phyloP scores from a whole-genome alignment of 2,329 filamentous ascomycete species.

The Rhinocladiella mackenziei region DNA sequence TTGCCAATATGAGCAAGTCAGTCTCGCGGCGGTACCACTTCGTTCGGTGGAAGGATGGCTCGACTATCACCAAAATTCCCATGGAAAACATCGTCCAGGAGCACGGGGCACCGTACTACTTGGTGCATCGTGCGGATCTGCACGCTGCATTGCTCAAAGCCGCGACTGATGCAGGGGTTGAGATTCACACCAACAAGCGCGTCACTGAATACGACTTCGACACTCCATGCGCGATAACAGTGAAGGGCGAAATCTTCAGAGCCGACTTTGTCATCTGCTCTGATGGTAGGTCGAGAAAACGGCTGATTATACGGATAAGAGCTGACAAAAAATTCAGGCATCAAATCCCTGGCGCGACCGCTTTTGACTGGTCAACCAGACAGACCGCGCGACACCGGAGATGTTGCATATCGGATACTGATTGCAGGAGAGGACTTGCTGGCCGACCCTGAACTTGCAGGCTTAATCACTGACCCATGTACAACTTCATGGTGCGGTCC shows the following conservation, averaged over 20 bases:
- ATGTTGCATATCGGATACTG: conserved; percentile 54
- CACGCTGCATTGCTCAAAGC: conserved; percentile 30
- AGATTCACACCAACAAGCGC: not conserved
- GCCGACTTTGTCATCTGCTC: conserved; percentile 60
- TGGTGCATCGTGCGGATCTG: conserved; percentile 36
- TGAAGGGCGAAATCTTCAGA: conserved; percentile 39
- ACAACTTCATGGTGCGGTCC: conserved; percentile 9
- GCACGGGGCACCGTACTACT: conserved; percentile 29
- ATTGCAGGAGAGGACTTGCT: conserved; percentile 52
- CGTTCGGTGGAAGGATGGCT: too few species aligned
- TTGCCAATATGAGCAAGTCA: conserved; percentile 31
- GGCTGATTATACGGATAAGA: too few species aligned
- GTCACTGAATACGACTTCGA: conserved; percentile 10
- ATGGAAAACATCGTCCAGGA: conserved; percentile 18
- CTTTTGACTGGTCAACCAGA: conserved; percentile 28
- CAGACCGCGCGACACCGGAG: conserved; percentile 50
- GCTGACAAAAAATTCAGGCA: too few species aligned
- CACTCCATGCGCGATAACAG: conserved; percentile 40
- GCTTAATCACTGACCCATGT: conserved; percentile 7
- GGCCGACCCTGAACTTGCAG: not conserved
- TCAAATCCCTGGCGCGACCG: conserved; percentile 17
- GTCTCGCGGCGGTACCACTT: too few species aligned
- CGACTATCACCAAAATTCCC: too few species aligned
- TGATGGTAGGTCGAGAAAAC: too few species aligned
- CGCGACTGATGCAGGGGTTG: conserved; percentile 21